A percentile compares a stretch with the other conserved stretches of the same genome.
Evolutionary conservation across 345 rosid genomes (phyloP).

Genomic region (Melaleuca alternifolia): DNA sequence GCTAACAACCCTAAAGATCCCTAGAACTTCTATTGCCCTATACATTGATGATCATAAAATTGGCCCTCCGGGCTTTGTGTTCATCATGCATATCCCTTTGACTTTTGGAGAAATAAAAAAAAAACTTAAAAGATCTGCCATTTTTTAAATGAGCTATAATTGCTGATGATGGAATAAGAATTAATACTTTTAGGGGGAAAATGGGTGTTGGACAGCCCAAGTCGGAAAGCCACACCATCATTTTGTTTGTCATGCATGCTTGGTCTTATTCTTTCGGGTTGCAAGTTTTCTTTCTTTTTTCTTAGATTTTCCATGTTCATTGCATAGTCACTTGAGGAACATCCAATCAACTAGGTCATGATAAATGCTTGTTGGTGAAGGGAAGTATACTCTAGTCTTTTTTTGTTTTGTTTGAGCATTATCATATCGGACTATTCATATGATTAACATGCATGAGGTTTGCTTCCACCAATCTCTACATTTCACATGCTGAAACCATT

Average conservation of each 20-base stretch:
- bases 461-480: not conserved
- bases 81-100: not conserved
- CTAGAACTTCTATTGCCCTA: not conserved
- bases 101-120: not conserved
- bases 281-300: not conserved
- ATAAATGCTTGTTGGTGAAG: not conserved
- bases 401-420: not conserved
- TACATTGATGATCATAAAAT: not conserved
- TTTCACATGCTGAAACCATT: not conserved
- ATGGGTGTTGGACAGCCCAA: not conserved
- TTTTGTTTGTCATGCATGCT: not conserved
- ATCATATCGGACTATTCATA: not conserved
- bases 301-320: not conserved
- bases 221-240: slow-evolving; percentile 1
- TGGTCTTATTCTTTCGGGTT: not conserved
- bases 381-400: not conserved
- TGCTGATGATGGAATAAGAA: not conserved
- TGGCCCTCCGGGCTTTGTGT: not conserved
- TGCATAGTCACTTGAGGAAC: not conserved
- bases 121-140: not conserved
- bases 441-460: not conserved
- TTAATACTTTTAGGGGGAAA: not conserved
- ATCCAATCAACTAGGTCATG: not conserved
- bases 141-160: not conserved
- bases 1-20: not conserved